Percentiles rank a stretch among this genome's conserved stretches.
These are phyloP conservation scores for Jatropha podagrica DNA, from an alignment of 441 rosid genomes.

Conservation along the genomic window DNA sequence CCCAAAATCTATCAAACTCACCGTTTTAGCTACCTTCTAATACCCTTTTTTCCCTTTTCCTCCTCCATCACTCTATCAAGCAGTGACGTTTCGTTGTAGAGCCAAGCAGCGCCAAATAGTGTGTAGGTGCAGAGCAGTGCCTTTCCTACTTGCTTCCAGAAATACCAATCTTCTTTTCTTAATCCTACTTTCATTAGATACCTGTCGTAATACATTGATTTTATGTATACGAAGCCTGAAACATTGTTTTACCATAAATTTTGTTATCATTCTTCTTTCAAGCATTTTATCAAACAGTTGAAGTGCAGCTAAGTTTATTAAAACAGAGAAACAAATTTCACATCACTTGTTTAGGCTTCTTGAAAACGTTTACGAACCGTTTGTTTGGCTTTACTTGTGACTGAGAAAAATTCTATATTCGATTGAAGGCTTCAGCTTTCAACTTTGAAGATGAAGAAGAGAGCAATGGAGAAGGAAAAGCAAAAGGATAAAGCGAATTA, in stretches of 20 bases:
- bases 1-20: too few relatives aligned
- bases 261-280: neutral
- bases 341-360: constrained; percentile 56
- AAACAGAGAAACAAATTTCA: too few relatives aligned
- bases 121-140: constrained; percentile 67
- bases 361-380: constrained; percentile 63
- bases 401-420: neutral
- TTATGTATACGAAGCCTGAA: constrained; percentile 54
- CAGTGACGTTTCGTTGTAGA: constrained; percentile 73
- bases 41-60: too few relatives aligned
- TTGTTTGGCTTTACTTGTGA: neutral
- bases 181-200: constrained; percentile 65
- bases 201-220: constrained; percentile 50
- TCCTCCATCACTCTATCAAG: constrained; percentile 31
- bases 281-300: constrained; percentile 30
- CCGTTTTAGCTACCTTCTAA: too few relatives aligned
- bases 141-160: constrained; percentile 82
- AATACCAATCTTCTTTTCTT: constrained; percentile 65
- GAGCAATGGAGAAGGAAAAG: too few relatives aligned
- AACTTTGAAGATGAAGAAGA: neutral
- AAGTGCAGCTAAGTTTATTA: too few relatives aligned
- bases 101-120: constrained; percentile 60
- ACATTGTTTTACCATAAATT: neutral
- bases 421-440: neutral
- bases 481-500: too few relatives aligned